A percentile compares a stretch with the other conserved stretches of the same genome.
phyloP scores from a whole-genome alignment of 108 stramenopile species.

The Cyclotella baltica region DNA sequence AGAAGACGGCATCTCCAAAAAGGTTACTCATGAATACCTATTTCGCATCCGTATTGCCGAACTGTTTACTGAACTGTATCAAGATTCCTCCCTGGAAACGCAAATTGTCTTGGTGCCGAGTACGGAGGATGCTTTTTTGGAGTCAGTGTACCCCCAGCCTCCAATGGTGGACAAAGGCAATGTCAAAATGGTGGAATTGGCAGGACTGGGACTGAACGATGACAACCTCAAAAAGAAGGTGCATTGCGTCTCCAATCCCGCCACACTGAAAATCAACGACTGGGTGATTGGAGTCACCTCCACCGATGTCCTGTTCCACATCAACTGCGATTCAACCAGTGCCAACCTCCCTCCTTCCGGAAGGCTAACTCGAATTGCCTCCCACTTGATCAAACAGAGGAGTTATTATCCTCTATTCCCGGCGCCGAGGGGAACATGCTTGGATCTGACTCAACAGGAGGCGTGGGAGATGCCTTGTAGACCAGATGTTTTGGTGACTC shows the following conservation, averaged over 20 bases:
- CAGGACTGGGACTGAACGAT: constrained; percentile 68
- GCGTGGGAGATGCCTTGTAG: constrained; percentile 80
- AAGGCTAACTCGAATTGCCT: constrained; percentile 87
- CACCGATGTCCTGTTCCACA: constrained; percentile 88
- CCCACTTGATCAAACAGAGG: constrained; percentile 90
- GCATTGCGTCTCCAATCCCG: constrained; percentile 92
- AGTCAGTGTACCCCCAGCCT: constrained; percentile 80
- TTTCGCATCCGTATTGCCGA: constrained; percentile 76
- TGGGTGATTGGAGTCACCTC: constrained; percentile 87
- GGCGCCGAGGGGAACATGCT: constrained; percentile 59
- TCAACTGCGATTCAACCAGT: constrained; percentile 85
- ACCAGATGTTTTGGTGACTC: constrained; percentile 93
- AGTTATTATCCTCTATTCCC: constrained; percentile 97
- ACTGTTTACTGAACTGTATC: constrained; percentile 67
- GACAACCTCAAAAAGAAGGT: constrained; percentile 55
- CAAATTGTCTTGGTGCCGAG: constrained; percentile 96
- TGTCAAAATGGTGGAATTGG: constrained; percentile 36
- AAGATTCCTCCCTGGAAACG: constrained; percentile 61
- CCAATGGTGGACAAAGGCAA: constrained; percentile 24
- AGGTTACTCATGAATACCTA: constrained; percentile 79
- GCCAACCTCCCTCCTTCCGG: constrained; percentile 70
- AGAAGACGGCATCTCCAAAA: constrained; percentile 54
- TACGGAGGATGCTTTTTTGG: constrained; percentile 92
- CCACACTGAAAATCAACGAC: constrained; percentile 89
- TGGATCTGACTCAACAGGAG: constrained; percentile 85